Percentiles rank a stretch among this genome's conserved stretches.
Evolutionary conservation across 2,329 filamentous ascomycete genomes (phyloP).

Genomic region (Biscogniauxia sp.): DNA sequence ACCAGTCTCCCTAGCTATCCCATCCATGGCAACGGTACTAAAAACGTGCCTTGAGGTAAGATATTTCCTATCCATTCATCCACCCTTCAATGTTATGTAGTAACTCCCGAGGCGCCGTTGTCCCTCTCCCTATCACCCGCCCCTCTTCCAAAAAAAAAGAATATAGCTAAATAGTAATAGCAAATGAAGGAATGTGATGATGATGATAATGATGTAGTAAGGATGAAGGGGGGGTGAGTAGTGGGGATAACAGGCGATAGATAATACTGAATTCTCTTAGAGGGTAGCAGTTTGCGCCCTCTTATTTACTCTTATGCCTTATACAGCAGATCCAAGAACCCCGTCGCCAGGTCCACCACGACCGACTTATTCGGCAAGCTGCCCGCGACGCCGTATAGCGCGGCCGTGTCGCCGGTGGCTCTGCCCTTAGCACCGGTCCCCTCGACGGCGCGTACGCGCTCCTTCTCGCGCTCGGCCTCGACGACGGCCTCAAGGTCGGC

Average conservation of each 20-base stretch:
- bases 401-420: conserved; percentile 75
- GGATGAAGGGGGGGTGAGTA: too few species aligned
- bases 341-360: conserved; percentile 83
- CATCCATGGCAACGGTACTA: too few species aligned
- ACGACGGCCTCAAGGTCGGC: conserved; percentile 66
- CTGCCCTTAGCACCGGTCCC: conserved; percentile 65
- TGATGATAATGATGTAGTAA: neutral
- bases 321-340: conserved; percentile 90
- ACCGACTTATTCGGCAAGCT: conserved; percentile 95
- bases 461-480: conserved; percentile 77
- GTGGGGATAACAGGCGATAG: neutral
- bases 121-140: too few species aligned
- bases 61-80: too few species aligned
- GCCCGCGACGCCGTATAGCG: conserved; percentile 91
- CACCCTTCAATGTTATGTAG: too few species aligned
- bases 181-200: neutral
- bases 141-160: too few species aligned
- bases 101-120: too few species aligned
- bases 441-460: conserved; percentile 67
- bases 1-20: too few species aligned
- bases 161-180: neutral
- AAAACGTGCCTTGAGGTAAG: too few species aligned
- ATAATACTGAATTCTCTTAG: too few species aligned
- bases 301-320: conserved; percentile 59
- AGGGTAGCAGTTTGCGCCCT: too few species aligned